Percentiles rank a stretch among this genome's conserved stretches.
phyloP scores from a whole-genome alignment of 257 asterid species.

The Striga asiatica region DNA sequence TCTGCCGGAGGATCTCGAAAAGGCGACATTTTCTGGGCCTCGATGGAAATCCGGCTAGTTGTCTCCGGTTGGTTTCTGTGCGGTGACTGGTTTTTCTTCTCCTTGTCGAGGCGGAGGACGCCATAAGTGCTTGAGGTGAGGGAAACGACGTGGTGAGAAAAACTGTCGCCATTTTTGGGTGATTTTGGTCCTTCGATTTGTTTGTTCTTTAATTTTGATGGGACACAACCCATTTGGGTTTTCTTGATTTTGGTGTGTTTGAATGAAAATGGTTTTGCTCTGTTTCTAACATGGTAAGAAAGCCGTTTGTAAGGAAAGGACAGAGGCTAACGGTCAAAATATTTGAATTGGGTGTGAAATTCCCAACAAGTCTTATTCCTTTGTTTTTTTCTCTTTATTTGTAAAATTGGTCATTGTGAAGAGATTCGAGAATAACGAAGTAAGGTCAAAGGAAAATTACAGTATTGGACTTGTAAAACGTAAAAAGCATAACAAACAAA shows the following conservation, averaged over 20 bases:
- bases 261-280: constrained; percentile 9
- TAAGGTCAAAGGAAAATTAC: too few relatives aligned
- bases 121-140: constrained; percentile 91
- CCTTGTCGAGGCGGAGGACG: constrained; percentile 54
- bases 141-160: constrained; percentile 57
- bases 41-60: constrained; percentile 2
- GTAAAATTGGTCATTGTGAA: too few relatives aligned
- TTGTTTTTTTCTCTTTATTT: constrained; percentile 15
- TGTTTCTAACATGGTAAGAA: constrained; percentile 11
- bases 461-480: too few relatives aligned
- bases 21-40: constrained; percentile 33
- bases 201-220: constrained; percentile 43
- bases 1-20: constrained; percentile 45
- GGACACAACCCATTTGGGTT: constrained; percentile 72
- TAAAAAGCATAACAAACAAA: too few relatives aligned
- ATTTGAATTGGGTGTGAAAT: constrained; percentile 24
- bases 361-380: constrained; percentile 17
- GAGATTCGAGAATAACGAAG: too few relatives aligned
- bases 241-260: constrained; percentile 22
- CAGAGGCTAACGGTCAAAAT: constrained; percentile 63
- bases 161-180: constrained; percentile 15
- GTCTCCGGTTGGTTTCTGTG: background rate
- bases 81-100: background rate
- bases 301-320: constrained; percentile 9
- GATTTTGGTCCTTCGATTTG: constrained; percentile 31